Evolutionary conservation across 352 stramenopile species (phyloP), one percentile per base, ranked within the genome.

Genomic region (Aphanomyces euteiches): DNA sequence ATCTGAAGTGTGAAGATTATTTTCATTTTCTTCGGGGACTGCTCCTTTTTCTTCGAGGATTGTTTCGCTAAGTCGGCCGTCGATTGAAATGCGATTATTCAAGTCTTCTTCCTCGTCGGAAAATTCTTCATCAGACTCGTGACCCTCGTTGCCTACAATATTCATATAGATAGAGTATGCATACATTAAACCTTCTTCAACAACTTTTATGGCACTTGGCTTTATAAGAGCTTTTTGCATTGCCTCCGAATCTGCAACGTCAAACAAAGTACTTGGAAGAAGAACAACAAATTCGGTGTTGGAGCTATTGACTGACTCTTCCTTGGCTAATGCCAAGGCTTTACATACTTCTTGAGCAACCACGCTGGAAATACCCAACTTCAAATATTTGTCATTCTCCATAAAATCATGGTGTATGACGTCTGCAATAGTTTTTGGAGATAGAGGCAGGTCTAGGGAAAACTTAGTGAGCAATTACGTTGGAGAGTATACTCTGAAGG

Each of bases 191-290:
- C 13, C 13, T 53, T 28, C 28, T 28, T 28, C 28, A 28, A 2
- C 28, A 28, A 41, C 12, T 41, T 43, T 61, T 7, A 19, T 28
- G 39, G 69, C 34, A 21, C 17, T 34, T 13, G 56, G 17, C 15
- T 53, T 47, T 7, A 50, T 39, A 13, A 77, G 50, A 0, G 67
- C 43, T 7, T 21, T 15, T 58, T 89, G 80, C 60, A 84, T 87
- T 13, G 77, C 70, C 56, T 89, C 82, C 47, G 73, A 81, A 67
- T 89, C 80, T 0, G 78, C 80, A 19, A 80, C 74, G 69, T 88
- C 82, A 69, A 88, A 89, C 10, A 88, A 28, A 4, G 75, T 82
- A 3, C 68, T 64, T 1, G 70, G 69, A 17, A 85, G 54, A 2
- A 2, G 10, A 17, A 2, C 15, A 7, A 13, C 54, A 17, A 41